Evolutionary conservation across 2,329 filamentous ascomycete species (phyloP), one percentile per base, ranked within the genome.

Genomic region (Davidsoniella neocaledoniae): DNA sequence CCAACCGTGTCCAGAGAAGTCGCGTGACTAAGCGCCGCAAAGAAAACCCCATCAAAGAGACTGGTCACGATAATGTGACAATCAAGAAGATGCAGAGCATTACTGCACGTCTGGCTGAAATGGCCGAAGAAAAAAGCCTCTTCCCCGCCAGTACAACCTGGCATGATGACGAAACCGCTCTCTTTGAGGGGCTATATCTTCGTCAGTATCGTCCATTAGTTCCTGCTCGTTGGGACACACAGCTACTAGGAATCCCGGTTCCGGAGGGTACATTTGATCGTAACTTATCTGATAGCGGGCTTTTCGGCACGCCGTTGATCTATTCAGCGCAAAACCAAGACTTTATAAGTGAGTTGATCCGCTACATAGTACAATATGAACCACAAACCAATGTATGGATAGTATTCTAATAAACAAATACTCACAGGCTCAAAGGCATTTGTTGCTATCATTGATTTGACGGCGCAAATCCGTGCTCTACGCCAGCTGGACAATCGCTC

Each of bases 131-230:
- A 56, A 71, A 66, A 58, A 50, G 56, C 25, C 56, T 60, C 1
- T 69, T 66, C 48, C 65, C 65, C 0, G 64, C 65, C 21, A 64
- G 71, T 39, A 66, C 65, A 43, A 62, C 66, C 49, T 77, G 74
- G 72, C 65, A 74, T 25, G 60, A 64, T 8, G 68, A 68, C n/a
- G 74, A 76, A 55, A 65, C 67, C 26, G 58, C 56, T 2, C 60
- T 69, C 29, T 69, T 68, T 49, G 64, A 67, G 55, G 61, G 66
- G 37, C 54, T 69, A 2, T 69, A 63, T 52, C 58, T 64, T 55
- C 57, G 67, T n/a, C 62, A 67, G 52, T 62, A 66, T 50, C 58
- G 64, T 2, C 63, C 67, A 2, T 60, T 69, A 26, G 54, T 69
- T 9, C 67, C 67, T 1, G 51, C 57, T 4, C 62, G 65, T 26